Percentiles rank a stretch among this genome's conserved stretches.
phyloP scores from a whole-genome alignment of 345 rosid genomes.

The Ricinus communis region DNA sequence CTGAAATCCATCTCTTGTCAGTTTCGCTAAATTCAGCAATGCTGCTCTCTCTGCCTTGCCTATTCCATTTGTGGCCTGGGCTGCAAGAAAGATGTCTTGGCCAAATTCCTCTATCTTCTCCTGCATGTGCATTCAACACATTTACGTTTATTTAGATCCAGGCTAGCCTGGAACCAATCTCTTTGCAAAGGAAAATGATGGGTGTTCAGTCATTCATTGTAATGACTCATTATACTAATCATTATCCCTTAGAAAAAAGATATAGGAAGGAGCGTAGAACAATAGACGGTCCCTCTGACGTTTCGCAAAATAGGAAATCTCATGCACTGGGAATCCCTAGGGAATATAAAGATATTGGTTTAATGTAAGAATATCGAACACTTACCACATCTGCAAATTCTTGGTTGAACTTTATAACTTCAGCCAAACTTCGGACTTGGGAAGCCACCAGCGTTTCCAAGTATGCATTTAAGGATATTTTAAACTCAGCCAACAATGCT shows the following conservation, averaged over 20 bases:
- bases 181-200: too few species aligned
- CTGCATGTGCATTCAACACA: conserved; percentile 31
- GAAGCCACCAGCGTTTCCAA: conserved; percentile 42
- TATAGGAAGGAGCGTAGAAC: too few species aligned
- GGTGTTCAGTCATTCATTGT: too few species aligned
- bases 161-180: too few species aligned
- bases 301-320: too few species aligned
- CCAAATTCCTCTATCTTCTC: conserved; percentile 49
- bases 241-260: too few species aligned
- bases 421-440: conserved; percentile 58
- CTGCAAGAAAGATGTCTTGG: conserved; percentile 42
- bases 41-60: conserved; percentile 32
- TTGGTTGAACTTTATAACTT: conserved; percentile 53
- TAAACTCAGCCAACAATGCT: conserved; percentile 54
- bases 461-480: conserved; percentile 48
- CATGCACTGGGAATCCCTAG: too few species aligned
- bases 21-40: conserved; percentile 23
- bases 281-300: too few species aligned
- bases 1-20: conserved; percentile 49
- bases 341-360: too few species aligned
- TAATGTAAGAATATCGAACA: too few species aligned
- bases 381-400: conserved; percentile 43
- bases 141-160: too few species aligned
- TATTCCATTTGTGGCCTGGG: conserved; percentile 44
- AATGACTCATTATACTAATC: too few species aligned